A percentile compares a stretch with the other conserved stretches of the same genome.
These are phyloP conservation scores for Ceratobasidium sp. DNA, from an alignment of 1,284 basidiomycete genomes.

Conservation along the genomic window DNA sequence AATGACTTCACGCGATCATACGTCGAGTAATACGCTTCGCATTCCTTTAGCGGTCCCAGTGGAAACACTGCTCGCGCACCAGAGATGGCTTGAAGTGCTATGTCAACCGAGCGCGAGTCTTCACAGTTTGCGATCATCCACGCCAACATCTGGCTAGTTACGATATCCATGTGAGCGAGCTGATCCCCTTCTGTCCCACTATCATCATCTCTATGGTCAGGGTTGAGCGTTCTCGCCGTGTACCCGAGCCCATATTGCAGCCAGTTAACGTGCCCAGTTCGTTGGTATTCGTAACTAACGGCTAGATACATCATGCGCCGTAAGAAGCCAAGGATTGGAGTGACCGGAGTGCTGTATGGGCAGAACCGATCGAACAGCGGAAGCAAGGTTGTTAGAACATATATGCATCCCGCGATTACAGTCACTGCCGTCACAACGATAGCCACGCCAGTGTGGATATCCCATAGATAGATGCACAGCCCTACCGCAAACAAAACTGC, in stretches of 20 bases:
- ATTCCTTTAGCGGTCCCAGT: neutral
- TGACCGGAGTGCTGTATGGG: slow-evolving; percentile 21
- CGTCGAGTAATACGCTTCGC: no score
- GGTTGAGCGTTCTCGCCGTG: no score
- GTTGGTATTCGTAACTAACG: no score
- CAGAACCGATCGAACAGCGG: neutral
- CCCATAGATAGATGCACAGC: slow-evolving; percentile 12
- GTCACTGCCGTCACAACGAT: neutral
- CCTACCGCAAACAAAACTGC: slow-evolving; percentile 18
- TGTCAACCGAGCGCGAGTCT: slow-evolving; percentile 16
- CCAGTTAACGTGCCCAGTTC: no score
- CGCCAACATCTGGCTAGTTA: no score
- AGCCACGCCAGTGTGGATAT: neutral
- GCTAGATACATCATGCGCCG: no score
- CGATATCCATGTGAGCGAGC: neutral
- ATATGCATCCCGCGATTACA: neutral
- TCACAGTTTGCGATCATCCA: slow-evolving; percentile 29
- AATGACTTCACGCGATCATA: no score
- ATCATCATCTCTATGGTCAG: no score
- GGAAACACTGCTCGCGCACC: neutral
- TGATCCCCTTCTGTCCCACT: no score
- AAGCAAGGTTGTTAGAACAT: neutral
- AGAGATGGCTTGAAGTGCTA: slow-evolving; percentile 1
- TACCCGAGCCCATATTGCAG: no score
- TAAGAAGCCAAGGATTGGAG: no score